These are phyloP conservation scores for Bacidia gigantensis DNA, from an alignment of 495 filamentous ascomycete genomes.

Conservation along the genomic window DNA sequence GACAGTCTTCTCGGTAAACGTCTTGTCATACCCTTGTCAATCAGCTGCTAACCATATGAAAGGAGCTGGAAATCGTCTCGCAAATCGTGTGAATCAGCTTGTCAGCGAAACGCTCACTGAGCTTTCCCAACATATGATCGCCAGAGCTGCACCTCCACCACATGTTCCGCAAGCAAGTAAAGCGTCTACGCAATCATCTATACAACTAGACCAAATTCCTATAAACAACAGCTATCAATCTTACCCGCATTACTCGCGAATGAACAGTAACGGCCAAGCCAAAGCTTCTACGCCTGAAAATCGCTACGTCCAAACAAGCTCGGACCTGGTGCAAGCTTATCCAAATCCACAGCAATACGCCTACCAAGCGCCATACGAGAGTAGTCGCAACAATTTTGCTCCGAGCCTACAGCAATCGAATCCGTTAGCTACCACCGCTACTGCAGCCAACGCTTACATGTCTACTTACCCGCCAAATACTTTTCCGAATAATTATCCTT, in stretches of 20 bases:
- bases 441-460: constrained; percentile 9
- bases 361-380: constrained; percentile 7
- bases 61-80: constrained; percentile 29
- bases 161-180: constrained; percentile 5
- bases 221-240: neutral
- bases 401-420: constrained; percentile 4
- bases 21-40: neutral
- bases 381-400: constrained; percentile 1
- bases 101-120: constrained; percentile 19
- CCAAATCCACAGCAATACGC: constrained; percentile 10
- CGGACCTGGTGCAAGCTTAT: constrained; percentile 5
- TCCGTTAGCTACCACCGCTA: constrained; percentile 8
- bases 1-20: constrained; percentile 43
- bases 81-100: constrained; percentile 21
- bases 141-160: constrained; percentile 6
- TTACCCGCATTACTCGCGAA: neutral
- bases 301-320: neutral
- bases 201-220: neutral
- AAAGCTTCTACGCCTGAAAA: constrained; percentile 1
- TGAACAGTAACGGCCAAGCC: neutral
- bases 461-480: constrained; percentile 5
- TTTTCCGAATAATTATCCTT: neutral
- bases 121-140: constrained; percentile 20
- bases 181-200: neutral
- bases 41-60: constrained; percentile 9